Conservation (phyloP, 345 rosid species). For the Acer saccharum region DNA sequence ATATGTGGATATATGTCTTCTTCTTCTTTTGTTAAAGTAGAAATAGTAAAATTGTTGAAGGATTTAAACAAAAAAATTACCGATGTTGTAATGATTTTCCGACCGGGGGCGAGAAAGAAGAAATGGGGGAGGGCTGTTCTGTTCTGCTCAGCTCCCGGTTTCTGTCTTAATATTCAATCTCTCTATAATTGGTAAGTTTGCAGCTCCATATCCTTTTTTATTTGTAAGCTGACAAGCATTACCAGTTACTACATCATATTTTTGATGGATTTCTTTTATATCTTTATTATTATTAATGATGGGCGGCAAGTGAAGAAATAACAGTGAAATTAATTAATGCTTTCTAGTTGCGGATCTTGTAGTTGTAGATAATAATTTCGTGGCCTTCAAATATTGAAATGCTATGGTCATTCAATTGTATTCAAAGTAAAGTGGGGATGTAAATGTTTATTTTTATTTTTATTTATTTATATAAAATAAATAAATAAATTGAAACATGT, state of each 20-base stretch:
- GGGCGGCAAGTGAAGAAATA: not conserved
- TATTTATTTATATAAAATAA: no score
- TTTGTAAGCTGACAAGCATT: not conserved
- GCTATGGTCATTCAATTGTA: no score
- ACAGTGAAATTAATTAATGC: not conserved
- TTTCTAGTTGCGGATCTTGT: no score
- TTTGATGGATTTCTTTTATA: not conserved
- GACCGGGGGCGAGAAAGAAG: not conserved
- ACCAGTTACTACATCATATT: not conserved
- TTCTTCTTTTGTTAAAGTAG: constrained; percentile 13
- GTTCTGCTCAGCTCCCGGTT: not conserved
- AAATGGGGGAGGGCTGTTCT: constrained; percentile 16
- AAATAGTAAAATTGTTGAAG: constrained; percentile 22
- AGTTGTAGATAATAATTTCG: no score
- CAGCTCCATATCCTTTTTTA: not conserved
- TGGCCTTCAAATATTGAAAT: no score
- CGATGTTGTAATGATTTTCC: constrained; percentile 14
- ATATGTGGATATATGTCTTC: constrained; percentile 37
- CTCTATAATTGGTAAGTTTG: not conserved
- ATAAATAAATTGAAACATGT: no score
- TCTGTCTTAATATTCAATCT: constrained; percentile 17
- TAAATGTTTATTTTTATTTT: no score
- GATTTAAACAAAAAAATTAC: constrained; percentile 8
- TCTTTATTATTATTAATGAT: no score
- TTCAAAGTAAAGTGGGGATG: no score